Percentiles rank a stretch among this genome's conserved stretches.
Conservation (phyloP, 148 eudicot species). For the Nepenthes gracilis region DNA sequence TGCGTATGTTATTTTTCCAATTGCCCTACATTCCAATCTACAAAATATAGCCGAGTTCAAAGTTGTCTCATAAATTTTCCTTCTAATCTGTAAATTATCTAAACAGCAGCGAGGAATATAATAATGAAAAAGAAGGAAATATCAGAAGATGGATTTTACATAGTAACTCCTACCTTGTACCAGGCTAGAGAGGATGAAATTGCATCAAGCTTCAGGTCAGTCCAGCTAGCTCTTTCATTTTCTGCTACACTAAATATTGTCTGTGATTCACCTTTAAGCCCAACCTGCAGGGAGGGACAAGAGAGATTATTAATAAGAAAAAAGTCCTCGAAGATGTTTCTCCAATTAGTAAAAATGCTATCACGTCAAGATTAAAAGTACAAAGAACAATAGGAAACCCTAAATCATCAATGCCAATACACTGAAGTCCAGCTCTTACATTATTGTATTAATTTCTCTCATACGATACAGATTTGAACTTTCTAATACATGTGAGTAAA, state of each 20-base stretch:
- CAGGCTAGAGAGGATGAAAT: slow-evolving; percentile 49
- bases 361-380: slow-evolving; percentile 1
- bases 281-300: slow-evolving; percentile 39
- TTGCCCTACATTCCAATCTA: too few species aligned
- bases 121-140: not conserved
- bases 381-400: not conserved
- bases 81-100: too few species aligned
- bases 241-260: slow-evolving; percentile 39
- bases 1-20: too few species aligned
- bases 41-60: too few species aligned
- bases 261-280: slow-evolving; percentile 75
- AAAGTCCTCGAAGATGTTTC: not conserved
- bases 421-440: too few species aligned
- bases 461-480: too few species aligned
- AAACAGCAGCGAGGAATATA: too few species aligned
- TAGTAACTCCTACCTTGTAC: slow-evolving; percentile 60
- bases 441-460: too few species aligned
- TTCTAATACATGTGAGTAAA: too few species aligned
- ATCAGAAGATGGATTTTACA: not conserved
- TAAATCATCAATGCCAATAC: too few species aligned
- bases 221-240: slow-evolving; percentile 46
- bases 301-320: not conserved
- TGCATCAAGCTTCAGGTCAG: slow-evolving; percentile 35
- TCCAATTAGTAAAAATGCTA: not conserved
- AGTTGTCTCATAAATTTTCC: too few species aligned